These are phyloP conservation scores for Geotrichum reessii DNA, from an alignment of 1,139 yeast genomes.

Conservation along the genomic window DNA sequence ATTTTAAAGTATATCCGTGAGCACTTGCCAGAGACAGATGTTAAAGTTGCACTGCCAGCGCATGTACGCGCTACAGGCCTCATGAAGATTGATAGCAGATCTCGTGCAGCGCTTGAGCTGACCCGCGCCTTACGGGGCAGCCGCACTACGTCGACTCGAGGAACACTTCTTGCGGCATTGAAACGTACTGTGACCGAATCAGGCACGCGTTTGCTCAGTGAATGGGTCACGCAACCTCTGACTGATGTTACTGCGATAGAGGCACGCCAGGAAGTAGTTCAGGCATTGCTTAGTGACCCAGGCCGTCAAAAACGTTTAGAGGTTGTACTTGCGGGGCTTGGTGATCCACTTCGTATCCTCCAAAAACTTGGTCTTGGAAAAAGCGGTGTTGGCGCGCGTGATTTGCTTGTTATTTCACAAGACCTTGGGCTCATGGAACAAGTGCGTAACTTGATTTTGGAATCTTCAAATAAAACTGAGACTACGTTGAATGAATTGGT, in stretches of 20 bases:
- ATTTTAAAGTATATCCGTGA: slow-evolving; percentile 53
- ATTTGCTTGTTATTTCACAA: slow-evolving; percentile 42
- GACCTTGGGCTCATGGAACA: slow-evolving; percentile 35
- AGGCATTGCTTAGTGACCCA: slow-evolving; percentile 44
- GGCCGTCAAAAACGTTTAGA: slow-evolving; percentile 37
- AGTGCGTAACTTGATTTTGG: slow-evolving; percentile 15
- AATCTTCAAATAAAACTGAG: background rate
- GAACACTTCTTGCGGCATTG: slow-evolving; percentile 64
- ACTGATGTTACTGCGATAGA: slow-evolving; percentile 51
- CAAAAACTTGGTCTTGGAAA: slow-evolving; percentile 46
- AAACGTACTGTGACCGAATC: slow-evolving; percentile 71
- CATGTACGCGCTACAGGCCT: slow-evolving; percentile 46
- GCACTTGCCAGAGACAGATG: slow-evolving; percentile 47
- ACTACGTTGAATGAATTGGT: slow-evolving; percentile 19
- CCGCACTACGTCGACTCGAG: slow-evolving; percentile 50
- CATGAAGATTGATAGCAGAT: slow-evolving; percentile 77
- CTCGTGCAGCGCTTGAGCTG: slow-evolving; percentile 70
- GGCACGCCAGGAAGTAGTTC: slow-evolving; percentile 58
- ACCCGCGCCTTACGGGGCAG: slow-evolving; percentile 40
- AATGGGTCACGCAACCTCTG: slow-evolving; percentile 82
- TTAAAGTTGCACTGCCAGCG: slow-evolving; percentile 50
- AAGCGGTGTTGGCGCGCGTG: slow-evolving; percentile 39
- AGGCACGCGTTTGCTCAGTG: slow-evolving; percentile 69
- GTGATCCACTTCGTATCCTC: slow-evolving; percentile 51
- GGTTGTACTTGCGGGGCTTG: slow-evolving; percentile 33